These are phyloP conservation scores for Iris macrosiphon DNA, from an alignment of 106 monocot species.

Conservation along the genomic window DNA sequence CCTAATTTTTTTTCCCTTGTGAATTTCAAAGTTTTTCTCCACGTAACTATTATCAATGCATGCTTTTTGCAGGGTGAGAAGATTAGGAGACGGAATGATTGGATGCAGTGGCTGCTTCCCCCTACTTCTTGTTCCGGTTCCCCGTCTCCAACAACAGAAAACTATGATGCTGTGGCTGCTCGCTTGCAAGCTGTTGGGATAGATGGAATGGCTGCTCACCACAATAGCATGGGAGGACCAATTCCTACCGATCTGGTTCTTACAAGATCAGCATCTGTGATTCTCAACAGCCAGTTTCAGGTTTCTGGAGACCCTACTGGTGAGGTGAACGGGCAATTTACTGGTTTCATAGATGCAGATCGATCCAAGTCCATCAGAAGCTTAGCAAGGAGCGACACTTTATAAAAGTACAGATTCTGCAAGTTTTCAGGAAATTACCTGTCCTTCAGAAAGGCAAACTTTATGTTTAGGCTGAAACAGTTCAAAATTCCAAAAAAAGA, in stretches of 20 bases:
- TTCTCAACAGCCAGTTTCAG: slow-evolving; percentile 19
- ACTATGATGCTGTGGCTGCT: slow-evolving; percentile 7
- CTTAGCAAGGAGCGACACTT: slow-evolving; percentile 32
- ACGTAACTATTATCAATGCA: too few relatives aligned
- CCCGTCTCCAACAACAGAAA: slow-evolving; percentile 5
- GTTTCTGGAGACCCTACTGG: background rate
- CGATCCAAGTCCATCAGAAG: slow-evolving; percentile 7
- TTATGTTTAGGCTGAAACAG: too few relatives aligned
- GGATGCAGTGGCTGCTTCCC: slow-evolving; percentile 45
- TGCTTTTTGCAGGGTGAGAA: slow-evolving; percentile 47
- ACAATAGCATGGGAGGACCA: background rate
- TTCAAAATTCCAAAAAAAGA: too few relatives aligned
- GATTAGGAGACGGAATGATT: slow-evolving; percentile 49
- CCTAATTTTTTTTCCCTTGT: too few relatives aligned
- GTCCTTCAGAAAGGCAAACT: too few relatives aligned
- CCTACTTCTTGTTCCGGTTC: background rate
- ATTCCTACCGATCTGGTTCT: slow-evolving; percentile 16
- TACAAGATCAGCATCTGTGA: slow-evolving; percentile 31
- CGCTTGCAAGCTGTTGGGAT: slow-evolving; percentile 24
- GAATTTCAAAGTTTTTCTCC: too few relatives aligned
- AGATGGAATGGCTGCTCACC: slow-evolving; percentile 10
- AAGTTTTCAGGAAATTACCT: too few relatives aligned
- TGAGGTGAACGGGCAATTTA: slow-evolving; percentile 7
- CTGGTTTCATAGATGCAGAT: slow-evolving; percentile 9
- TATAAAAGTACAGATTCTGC: too few relatives aligned